Evolutionary conservation across 164 flowering plant genomes (phyloP).

Genomic region (Protea cynaroides): DNA sequence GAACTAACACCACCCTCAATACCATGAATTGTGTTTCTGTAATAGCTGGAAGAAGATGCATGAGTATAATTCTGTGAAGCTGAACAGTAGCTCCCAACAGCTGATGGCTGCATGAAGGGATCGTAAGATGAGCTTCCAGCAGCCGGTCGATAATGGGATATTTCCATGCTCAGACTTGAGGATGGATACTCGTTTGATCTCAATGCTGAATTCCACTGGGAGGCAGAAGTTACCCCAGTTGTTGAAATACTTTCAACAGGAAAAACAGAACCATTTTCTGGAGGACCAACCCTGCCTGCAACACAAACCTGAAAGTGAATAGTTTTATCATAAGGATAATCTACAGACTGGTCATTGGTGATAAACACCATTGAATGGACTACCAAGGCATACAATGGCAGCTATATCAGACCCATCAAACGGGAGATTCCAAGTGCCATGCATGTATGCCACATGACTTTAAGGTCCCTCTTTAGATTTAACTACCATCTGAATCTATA

Average conservation of each 20-base stretch:
- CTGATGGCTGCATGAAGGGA: constrained; percentile 25
- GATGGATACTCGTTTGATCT: constrained; percentile 34
- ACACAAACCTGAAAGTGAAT: constrained; percentile 4
- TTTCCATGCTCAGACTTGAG: constrained; percentile 27
- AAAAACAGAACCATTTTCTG: constrained; percentile 33
- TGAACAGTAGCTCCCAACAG: constrained; percentile 24
- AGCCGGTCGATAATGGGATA: constrained; percentile 26
- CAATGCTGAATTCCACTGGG: constrained; percentile 42
- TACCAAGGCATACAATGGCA: background rate
- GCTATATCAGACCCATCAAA: background rate
- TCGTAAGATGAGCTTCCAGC: constrained; percentile 32
- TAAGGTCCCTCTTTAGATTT: background rate
- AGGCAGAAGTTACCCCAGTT: constrained; percentile 23
- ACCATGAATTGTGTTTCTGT: constrained; percentile 26
- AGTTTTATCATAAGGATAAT: background rate
- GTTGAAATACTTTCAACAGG: constrained; percentile 30
- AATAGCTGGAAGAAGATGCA: constrained; percentile 38
- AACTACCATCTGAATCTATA: background rate
- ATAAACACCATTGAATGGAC: background rate
- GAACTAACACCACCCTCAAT: constrained; percentile 32
- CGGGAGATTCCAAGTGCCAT: background rate
- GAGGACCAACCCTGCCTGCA: constrained; percentile 27
- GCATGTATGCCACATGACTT: background rate
- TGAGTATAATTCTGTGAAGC: constrained; percentile 24
- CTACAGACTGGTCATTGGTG: background rate